Percentiles rank a stretch among this genome's conserved stretches.
phyloP scores from a whole-genome alignment of 805 yeast genomes.

The Kuraishia borneana region DNA sequence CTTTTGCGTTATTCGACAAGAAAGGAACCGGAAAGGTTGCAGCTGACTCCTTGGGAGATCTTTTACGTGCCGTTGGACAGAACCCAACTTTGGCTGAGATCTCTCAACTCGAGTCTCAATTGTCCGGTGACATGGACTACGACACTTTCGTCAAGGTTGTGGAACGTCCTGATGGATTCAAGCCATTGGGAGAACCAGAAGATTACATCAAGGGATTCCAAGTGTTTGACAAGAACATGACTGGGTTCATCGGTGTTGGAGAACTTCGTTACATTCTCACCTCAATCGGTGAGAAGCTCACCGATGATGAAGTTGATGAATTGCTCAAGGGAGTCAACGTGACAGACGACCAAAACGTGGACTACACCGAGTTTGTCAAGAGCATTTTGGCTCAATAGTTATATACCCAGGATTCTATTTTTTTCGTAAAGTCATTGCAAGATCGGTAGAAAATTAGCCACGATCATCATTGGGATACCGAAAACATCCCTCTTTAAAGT shows the following conservation, averaged over 20 bases:
- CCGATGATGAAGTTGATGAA: conserved; percentile 91
- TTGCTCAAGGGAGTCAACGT: conserved; percentile 90
- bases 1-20: conserved; percentile 92
- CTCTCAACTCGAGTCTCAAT: conserved; percentile 36
- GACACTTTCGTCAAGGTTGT: conserved; percentile 68
- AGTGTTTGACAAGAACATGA: conserved; percentile 91
- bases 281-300: conserved; percentile 87
- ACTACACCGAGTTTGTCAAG: conserved; percentile 90
- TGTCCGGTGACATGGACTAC: conserved; percentile 45
- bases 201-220: conserved; percentile 95
- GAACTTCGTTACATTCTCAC: conserved; percentile 92
- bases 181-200: conserved; percentile 78
- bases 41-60: conserved; percentile 76
- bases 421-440: conserved; percentile 9
- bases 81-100: conserved; percentile 93
- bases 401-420: not conserved
- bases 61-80: conserved; percentile 94
- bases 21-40: conserved; percentile 91
- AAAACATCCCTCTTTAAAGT: conserved; percentile 90
- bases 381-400: conserved; percentile 77
- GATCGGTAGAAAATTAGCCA: conserved; percentile 87
- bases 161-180: conserved; percentile 81
- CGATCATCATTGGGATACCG: conserved; percentile 94
- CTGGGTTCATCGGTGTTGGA: conserved; percentile 96
- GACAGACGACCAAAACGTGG: conserved; percentile 88